Percentiles rank a stretch among this genome's conserved stretches.
Evolutionary conservation across 2,329 filamentous ascomycete species (phyloP).

Genomic region (Dissoconium aciculare): DNA sequence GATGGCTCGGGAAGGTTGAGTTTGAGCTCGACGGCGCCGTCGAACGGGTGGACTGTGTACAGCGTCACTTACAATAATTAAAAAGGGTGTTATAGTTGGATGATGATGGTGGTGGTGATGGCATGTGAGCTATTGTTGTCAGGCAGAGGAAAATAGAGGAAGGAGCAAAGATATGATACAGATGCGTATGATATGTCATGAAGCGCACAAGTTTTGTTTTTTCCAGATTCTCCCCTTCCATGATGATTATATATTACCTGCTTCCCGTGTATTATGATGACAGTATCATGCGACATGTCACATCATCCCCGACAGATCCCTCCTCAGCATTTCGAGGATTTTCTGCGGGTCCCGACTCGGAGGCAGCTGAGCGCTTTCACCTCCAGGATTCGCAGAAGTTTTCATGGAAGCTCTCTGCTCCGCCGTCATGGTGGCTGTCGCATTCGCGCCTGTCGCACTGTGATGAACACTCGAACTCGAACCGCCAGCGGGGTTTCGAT

Average conservation of each 20-base stretch:
- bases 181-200: no score
- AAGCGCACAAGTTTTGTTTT: no score
- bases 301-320: slow-evolving; percentile 23
- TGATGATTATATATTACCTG: background rate
- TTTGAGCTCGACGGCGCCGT: slow-evolving; percentile 1
- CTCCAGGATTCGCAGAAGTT: no score
- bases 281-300: background rate
- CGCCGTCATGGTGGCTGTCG: background rate
- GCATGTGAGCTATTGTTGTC: no score
- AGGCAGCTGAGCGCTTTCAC: no score
- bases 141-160: no score
- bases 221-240: background rate
- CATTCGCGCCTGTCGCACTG: slow-evolving; percentile 4
- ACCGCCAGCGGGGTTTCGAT: no score
- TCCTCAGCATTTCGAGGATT: slow-evolving; percentile 32
- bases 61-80: slow-evolving; percentile 22
- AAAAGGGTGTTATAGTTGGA: slow-evolving; percentile 1
- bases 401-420: no score
- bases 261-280: no score
- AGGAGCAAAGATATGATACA: no score
- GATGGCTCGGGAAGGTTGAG: slow-evolving; percentile 8
- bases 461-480: slow-evolving; percentile 3
- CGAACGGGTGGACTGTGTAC: slow-evolving; percentile 18
- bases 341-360: slow-evolving; percentile 20
- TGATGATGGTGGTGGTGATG: no score